Base-by-base conservation (phyloP, 1,139 yeast genomes). In the Kodamaea sp. region DNA sequence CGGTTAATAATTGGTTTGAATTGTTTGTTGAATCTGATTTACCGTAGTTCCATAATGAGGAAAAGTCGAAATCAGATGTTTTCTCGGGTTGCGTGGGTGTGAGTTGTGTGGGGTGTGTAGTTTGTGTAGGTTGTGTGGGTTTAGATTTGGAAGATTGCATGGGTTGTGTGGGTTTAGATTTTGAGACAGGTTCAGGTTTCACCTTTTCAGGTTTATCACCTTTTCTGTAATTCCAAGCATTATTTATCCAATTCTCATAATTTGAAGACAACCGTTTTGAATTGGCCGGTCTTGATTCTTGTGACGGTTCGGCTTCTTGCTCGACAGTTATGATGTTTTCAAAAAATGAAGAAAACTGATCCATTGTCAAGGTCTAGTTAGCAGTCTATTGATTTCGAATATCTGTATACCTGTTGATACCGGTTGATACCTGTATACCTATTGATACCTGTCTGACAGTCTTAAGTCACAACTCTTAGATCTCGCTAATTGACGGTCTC, bases 1-100 rank as follows among this genome's bases (percentile, higher is more conserved):
- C 95, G 0, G 85, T 73, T 57, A 80, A 58, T 43, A 75, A 64
- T 31, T 65, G 63, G 12, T 46, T 47, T 20, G 28, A 24, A 15
- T 20, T n/a, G 30, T 31, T 26, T 8, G 42, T 15, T 15, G 20
- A 4, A 15, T 15, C 24, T 11, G 36, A 5, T 27, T 34, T 39
- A n/a, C 37, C 35, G 26, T 38, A 41, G 33, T 35, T 39, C 50
- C 47, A 44, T 24, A 45, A 37, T 11, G 42, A 26, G n/a, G 44
- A 40, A 36, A 41, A 43, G 40, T 43, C 50, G 31, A 43, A 25
- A 8, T 39, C 40, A 3, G 41, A 36, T 5, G 29, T 27, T 29
- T 34, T 27, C 8, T 15, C 37, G 36, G 10, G 36, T 33, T 25
- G 32, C n/a, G 8, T 4, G 20, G 20, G 4, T 30, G 4, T n/a